Conservation (phyloP, 23 red algal genomes). For the Chondrus crispus region DNA sequence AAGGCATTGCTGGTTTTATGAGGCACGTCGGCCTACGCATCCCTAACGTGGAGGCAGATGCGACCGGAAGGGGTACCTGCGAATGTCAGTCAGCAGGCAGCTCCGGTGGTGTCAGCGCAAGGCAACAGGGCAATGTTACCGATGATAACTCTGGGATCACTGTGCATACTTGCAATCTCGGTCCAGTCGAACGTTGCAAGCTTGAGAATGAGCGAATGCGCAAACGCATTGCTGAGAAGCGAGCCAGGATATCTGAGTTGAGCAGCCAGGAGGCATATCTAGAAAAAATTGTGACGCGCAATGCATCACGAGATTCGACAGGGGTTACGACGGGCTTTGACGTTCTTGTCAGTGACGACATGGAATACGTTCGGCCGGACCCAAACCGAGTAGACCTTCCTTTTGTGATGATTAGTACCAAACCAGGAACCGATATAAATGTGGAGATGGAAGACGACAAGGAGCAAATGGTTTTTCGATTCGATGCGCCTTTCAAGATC, state of each 20-base stretch:
- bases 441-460: conserved; percentile 22
- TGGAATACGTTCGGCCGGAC: neutral
- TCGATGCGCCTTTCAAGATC: conserved; percentile 10
- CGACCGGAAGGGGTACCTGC: neutral
- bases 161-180: no score
- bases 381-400: neutral
- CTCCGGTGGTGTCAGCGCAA: no score
- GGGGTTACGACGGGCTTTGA: neutral
- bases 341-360: neutral
- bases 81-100: neutral
- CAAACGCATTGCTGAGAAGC: neutral
- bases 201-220: neutral
- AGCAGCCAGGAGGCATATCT: neutral
- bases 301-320: neutral
- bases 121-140: neutral
- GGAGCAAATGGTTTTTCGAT: neutral
- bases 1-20: conserved; percentile 8
- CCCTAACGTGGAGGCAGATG: neutral
- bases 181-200: neutral
- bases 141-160: neutral
- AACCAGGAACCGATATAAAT: neutral
- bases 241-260: neutral
- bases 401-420: conserved; percentile 5
- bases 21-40: neutral
- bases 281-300: conserved; percentile 2